Evolutionary conservation across 768 basidiomycete genomes (phyloP), one percentile per base, ranked within the genome.

Genomic region (Pleurotus platypus): DNA sequence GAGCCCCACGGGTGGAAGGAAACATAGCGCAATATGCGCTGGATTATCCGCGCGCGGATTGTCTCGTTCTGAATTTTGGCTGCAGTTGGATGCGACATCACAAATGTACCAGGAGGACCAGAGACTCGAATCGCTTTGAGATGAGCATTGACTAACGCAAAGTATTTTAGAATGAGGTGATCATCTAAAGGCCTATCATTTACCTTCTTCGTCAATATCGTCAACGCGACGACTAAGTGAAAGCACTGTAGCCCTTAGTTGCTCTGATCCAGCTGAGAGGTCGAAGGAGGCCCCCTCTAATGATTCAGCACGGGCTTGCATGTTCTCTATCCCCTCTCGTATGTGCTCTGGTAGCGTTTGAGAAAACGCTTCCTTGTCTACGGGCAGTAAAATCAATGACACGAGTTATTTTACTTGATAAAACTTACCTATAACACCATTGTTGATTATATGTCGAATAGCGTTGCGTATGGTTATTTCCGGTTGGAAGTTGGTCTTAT

Each of bases 1-100:
- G 83, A 83, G 4, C 92, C 92, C 92, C 92, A 94, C 2, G 89
- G 86, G 39, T 80, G 74, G 46, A 83, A 85, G 0, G 91, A 92
- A 42, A 85, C 72, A 63, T 84, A 88, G 12, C 90, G 89, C 51
- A 91, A 71, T 26, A 86, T 73, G 30, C 84, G 79, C 43, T 79
- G 68, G 59, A 85, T 65, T 45, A 85, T 63, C 2, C 78, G 76
- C 45, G 63, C 66, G 50, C 70, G 75, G 15, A 81, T 64, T 15
- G 69, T 60, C 0, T 68, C 67, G 40, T 78, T 70, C 1, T 64
- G 58, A 47, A 81, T 69, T 0, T 64, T 54, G 37, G 64, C 49
- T 0, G 84, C 64, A 1, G 67, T 61, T 7, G 64, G 58, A 11
- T 66, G 67, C 0, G 82, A 75, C 2, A 86, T 65, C 42, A 84